These are phyloP conservation scores for Saccharum spontaneum DNA, from an alignment of 176 grass and related monocot genomes.

Conservation along the genomic window DNA sequence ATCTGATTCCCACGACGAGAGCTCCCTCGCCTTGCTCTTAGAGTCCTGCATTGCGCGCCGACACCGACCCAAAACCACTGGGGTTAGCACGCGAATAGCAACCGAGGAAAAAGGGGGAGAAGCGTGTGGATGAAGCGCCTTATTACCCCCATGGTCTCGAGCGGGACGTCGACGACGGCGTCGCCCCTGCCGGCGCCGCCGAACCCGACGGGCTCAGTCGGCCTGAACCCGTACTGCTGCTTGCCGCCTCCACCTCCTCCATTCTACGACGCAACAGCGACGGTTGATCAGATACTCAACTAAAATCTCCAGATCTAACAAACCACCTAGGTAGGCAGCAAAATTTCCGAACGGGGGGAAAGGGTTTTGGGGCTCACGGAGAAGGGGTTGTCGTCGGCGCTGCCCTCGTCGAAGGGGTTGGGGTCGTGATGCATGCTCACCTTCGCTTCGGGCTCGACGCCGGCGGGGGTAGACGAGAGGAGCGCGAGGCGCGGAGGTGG, in stretches of 20 bases:
- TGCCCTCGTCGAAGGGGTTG: slow-evolving; percentile 79
- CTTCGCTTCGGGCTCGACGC: slow-evolving; percentile 17
- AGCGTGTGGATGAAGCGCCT: neutral
- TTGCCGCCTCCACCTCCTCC: slow-evolving; percentile 41
- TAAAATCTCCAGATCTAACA: slow-evolving; percentile 22
- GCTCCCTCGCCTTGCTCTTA: slow-evolving; percentile 68
- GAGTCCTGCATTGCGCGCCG: slow-evolving; percentile 44
- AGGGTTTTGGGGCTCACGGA: slow-evolving; percentile 36
- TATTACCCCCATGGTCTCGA: slow-evolving; percentile 62
- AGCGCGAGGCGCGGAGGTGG: no score
- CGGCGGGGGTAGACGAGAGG: neutral
- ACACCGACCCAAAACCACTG: neutral
- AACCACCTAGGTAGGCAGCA: neutral
- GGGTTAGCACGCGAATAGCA: slow-evolving; percentile 1
- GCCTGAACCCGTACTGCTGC: slow-evolving; percentile 60
- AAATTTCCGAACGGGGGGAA: neutral
- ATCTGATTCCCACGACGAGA: slow-evolving; percentile 74
- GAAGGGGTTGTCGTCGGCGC: neutral
- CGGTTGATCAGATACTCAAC: neutral
- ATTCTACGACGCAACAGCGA: slow-evolving; percentile 46
- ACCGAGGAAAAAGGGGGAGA: neutral
- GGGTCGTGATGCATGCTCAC: slow-evolving; percentile 71
- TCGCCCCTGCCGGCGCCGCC: slow-evolving; percentile 52
- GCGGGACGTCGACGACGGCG: slow-evolving; percentile 71
- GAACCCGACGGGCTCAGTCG: slow-evolving; percentile 56